These are phyloP conservation scores for Sarcodon aspratus DNA, from an alignment of 768 basidiomycete genomes.

Conservation along the genomic window DNA sequence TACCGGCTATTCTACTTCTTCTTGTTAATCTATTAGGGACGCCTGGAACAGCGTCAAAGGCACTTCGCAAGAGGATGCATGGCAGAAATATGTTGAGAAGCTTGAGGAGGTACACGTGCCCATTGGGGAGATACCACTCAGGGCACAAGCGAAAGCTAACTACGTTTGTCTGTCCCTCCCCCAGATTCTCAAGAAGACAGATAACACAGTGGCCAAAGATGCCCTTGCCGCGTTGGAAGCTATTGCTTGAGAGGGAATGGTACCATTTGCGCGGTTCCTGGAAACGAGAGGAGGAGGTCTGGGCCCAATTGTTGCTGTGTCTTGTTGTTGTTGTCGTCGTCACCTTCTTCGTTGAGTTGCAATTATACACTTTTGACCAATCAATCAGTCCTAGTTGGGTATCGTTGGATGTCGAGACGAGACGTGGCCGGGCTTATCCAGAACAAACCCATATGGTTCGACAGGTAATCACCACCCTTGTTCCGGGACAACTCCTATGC, in stretches of 20 bases:
- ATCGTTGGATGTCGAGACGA: too few relatives aligned
- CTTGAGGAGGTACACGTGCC: constrained; percentile 47
- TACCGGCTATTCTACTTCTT: constrained; percentile 5
- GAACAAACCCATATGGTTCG: too few relatives aligned
- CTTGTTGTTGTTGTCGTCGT: too few relatives aligned
- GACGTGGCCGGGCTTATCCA: too few relatives aligned
- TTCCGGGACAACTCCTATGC: too few relatives aligned
- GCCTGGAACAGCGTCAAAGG: constrained; percentile 79
- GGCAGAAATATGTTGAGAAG: constrained; percentile 61
- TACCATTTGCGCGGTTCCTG: background rate
- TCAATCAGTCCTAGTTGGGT: too few relatives aligned
- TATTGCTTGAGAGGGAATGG: background rate
- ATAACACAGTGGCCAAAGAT: constrained; percentile 41
- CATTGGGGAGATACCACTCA: background rate
- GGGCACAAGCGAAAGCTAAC: background rate
- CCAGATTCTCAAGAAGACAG: constrained; percentile 46
- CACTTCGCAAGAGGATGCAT: constrained; percentile 58
- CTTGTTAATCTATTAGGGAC: constrained; percentile 39
- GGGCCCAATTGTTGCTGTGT: too few relatives aligned
- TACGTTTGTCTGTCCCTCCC: constrained; percentile 2
- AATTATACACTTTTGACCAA: too few relatives aligned
- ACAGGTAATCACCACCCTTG: too few relatives aligned
- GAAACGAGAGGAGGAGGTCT: too few relatives aligned
- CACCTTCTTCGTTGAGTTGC: too few relatives aligned
- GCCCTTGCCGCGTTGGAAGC: constrained; percentile 51